phyloP scores from a whole-genome alignment of 1,284 basidiomycete species.

The Malassezia pachydermatis region DNA sequence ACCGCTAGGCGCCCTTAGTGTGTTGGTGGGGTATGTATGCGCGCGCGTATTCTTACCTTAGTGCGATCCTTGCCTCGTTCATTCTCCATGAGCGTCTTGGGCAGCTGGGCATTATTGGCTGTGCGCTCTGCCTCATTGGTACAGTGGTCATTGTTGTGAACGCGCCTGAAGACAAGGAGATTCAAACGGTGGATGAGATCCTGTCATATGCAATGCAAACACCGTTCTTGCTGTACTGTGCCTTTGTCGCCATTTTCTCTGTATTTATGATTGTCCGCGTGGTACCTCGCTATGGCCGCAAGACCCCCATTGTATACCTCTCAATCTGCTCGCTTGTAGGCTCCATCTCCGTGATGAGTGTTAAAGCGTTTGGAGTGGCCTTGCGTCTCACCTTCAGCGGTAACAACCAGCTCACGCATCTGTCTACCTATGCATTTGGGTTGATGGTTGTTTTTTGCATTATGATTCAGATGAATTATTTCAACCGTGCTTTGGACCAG shows the following conservation, averaged over 20 bases:
- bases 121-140: conserved; percentile 77
- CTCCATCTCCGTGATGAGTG: conserved; percentile 74
- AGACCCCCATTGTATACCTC: conserved; percentile 81
- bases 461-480: conserved; percentile 94
- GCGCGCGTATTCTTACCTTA: conserved; percentile 14
- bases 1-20: conserved; percentile 85
- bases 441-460: conserved; percentile 76
- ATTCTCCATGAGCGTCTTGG: conserved; percentile 87
- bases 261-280: conserved; percentile 73
- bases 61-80: conserved; percentile 65
- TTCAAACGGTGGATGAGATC: conserved; percentile 89
- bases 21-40: too few species aligned
- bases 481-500: conserved; percentile 93
- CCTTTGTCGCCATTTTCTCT: conserved; percentile 67
- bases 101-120: conserved; percentile 81
- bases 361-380: conserved; percentile 92
- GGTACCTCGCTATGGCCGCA: conserved; percentile 75
- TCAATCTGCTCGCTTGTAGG: conserved; percentile 85
- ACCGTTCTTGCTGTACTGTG: conserved; percentile 67
- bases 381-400: conserved; percentile 87
- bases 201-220: conserved; percentile 77
- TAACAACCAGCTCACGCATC: conserved; percentile 89
- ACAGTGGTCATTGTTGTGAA: conserved; percentile 92
- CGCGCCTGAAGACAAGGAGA: conserved; percentile 87
- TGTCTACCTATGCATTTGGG: conserved; percentile 88